Evolutionary conservation across 306 rosid genomes (phyloP).

Genomic region (Ochetophila trinervis): DNA sequence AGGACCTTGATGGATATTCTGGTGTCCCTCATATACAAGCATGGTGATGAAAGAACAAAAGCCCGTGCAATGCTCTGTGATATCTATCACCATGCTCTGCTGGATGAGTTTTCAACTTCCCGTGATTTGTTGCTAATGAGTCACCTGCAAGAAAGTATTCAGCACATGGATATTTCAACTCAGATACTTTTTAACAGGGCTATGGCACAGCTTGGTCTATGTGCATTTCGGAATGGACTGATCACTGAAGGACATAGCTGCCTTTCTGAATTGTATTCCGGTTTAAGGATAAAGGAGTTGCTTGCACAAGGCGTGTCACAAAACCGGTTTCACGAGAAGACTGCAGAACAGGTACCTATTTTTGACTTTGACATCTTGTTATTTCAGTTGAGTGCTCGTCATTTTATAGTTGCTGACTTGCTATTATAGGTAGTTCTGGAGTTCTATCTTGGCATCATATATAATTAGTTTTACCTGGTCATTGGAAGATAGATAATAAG

Average conservation of each 20-base stretch:
- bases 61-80: constrained; percentile 99
- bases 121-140: constrained; percentile 96
- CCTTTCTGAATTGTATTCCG: constrained; percentile 86
- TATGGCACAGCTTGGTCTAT: constrained; percentile 90
- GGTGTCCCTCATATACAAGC: constrained; percentile 75
- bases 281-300: constrained; percentile 95
- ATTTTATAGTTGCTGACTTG: background rate
- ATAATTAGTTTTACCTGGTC: too few species aligned
- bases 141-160: constrained; percentile 87
- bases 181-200: constrained; percentile 96
- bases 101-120: constrained; percentile 72
- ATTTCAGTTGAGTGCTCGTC: background rate
- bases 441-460: too few species aligned
- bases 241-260: constrained; percentile 86
- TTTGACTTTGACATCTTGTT: background rate
- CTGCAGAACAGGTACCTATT: constrained; percentile 86
- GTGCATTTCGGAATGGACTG: constrained; percentile 80
- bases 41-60: constrained; percentile 89
- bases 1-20: constrained; percentile 75
- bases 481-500: too few species aligned
- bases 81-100: constrained; percentile 89
- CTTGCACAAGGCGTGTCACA: constrained; percentile 97
- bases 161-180: constrained; percentile 89
- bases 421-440: too few species aligned
- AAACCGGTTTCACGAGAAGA: constrained; percentile 92